These are phyloP conservation scores for Mycena latifolia DNA, from an alignment of 768 basidiomycete species.

Conservation along the genomic window DNA sequence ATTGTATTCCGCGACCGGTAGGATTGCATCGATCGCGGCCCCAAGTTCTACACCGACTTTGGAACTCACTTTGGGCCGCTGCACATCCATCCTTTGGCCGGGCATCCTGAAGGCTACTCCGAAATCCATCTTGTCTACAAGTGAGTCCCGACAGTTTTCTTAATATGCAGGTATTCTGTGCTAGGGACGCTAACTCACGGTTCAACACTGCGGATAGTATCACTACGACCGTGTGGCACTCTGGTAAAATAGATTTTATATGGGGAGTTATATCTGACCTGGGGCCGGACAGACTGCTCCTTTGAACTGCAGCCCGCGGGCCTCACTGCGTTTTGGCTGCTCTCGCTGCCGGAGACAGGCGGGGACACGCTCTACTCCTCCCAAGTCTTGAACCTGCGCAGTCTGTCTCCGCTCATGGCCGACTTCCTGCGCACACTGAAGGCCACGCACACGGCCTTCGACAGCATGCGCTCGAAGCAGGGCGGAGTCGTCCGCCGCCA, in stretches of 20 bases:
- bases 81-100: slow-evolving; percentile 89
- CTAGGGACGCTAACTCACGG: slow-evolving; percentile 66
- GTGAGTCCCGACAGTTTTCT: slow-evolving; percentile 43
- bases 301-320: slow-evolving; percentile 93
- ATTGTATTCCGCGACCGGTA: slow-evolving; percentile 84
- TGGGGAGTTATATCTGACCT: not conserved
- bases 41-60: slow-evolving; percentile 63
- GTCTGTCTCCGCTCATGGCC: slow-evolving; percentile 81
- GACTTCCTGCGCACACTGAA: slow-evolving; percentile 83
- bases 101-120: slow-evolving; percentile 79
- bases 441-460: slow-evolving; percentile 85
- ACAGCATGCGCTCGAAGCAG: slow-evolving; percentile 75
- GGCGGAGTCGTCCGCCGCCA: slow-evolving; percentile 84
- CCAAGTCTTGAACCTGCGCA: slow-evolving; percentile 74
- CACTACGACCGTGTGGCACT: slow-evolving; percentile 79
- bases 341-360: slow-evolving; percentile 72
- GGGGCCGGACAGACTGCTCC: slow-evolving; percentile 66
- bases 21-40: slow-evolving; percentile 78
- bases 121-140: slow-evolving; percentile 87
- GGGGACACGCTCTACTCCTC: slow-evolving; percentile 83
- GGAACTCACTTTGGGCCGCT: slow-evolving; percentile 47
- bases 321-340: slow-evolving; percentile 86
- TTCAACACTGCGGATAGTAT: slow-evolving; percentile 79
- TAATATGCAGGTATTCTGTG: too few relatives aligned
- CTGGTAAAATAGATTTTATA: slow-evolving; percentile 37